Evolutionary conservation across 2,329 filamentous ascomycete species (phyloP), one percentile per base, ranked within the genome.

Genomic region (Dryadomyces sulphureus): DNA sequence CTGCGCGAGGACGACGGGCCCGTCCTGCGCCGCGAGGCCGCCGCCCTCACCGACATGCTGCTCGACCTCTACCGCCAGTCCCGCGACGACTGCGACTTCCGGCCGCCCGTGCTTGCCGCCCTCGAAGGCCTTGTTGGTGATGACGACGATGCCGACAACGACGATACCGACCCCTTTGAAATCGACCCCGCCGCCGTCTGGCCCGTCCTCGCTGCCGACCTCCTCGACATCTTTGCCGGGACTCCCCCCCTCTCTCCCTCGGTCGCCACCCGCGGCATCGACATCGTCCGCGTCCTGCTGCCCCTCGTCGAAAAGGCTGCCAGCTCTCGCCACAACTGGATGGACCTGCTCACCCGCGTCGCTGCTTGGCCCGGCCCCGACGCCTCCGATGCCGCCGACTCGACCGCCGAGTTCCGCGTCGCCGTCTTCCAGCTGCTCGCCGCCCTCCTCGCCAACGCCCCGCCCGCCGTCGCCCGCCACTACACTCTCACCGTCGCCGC

Each of bases 1-100:
- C 62, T 84, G n/a, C 66, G 75, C 7, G 80, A 84, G 50, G 79
- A 84, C 47, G 79, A 83, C 36, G 77, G 76, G 36, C 71, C 77
- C 14, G 60, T 63, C 7, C 55, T 83, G 35, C 64, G 77, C 11
- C 69, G 64, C 42, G 73, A 80, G 54, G 71, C 69, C 11, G 67
- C 69, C 0, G 77, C 76, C 0, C 59, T 84, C 43, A 69, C 68
- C 49, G 80, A 84, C 52, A 72, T 84, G 65, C 65, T 83, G 27
- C 56, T 81, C 45, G 76, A 79, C 12, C 62, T 84, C 1, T 84
- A 83, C 57, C 63, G 63, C 32, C 21, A 8, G 17, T 32, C 48
- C 48, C 2, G 45, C 53, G 22, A 21, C 45, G 21, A 27, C 46
- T 17, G 47, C 1, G 75, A 81, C 51, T 75, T 79, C 48, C 67